phyloP scores from a whole-genome alignment of 345 rosid species.

The Eucalyptus marginata region DNA sequence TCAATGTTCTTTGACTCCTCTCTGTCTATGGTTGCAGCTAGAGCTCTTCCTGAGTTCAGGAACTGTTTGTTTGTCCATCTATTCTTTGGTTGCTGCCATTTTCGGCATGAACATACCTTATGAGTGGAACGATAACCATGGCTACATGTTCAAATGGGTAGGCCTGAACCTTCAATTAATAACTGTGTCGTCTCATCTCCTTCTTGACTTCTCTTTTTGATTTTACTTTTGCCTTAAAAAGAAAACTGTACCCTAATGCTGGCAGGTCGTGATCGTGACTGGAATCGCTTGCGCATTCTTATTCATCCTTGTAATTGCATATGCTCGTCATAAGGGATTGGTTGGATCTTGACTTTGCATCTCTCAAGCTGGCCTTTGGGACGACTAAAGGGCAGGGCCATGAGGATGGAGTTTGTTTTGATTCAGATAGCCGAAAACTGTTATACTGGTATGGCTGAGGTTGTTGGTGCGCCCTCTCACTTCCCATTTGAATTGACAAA shows the following conservation, averaged over 20 bases:
- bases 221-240: neutral
- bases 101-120: conserved; percentile 97
- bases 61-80: conserved; percentile 51
- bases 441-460: neutral
- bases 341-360: conserved; percentile 57
- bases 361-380: neutral
- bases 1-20: neutral
- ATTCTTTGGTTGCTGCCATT: conserved; percentile 69
- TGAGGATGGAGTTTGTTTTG: neutral
- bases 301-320: conserved; percentile 52
- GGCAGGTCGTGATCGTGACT: conserved; percentile 52
- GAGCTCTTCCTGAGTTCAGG: conserved; percentile 74
- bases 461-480: neutral
- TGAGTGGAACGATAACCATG: conserved; percentile 57
- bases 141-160: conserved; percentile 84
- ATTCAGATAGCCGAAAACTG: neutral
- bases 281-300: conserved; percentile 24
- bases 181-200: neutral
- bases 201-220: neutral
- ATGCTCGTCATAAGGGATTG: conserved; percentile 78
- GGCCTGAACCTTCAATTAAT: neutral
- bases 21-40: conserved; percentile 32
- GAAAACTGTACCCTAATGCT: neutral
- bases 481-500: neutral
- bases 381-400: neutral